Percentiles rank a stretch among this genome's conserved stretches.
Conservation (phyloP, 352 stramenopile genomes). For the Globisporangium nagaii region DNA sequence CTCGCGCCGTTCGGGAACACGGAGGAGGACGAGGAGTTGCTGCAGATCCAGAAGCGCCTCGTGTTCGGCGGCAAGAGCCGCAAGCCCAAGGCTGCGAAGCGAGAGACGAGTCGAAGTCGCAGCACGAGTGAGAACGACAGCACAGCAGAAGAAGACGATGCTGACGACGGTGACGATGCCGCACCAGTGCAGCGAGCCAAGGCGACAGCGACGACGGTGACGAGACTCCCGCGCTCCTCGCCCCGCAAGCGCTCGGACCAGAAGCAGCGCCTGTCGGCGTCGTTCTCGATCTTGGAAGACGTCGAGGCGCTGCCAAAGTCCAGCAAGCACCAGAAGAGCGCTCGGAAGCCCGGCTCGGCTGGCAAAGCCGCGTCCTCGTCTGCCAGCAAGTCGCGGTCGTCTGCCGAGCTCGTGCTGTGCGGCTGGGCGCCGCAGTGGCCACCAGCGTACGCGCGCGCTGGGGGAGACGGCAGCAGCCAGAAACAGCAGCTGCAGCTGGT, state of each 20-base stretch:
- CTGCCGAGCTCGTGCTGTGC: constrained; percentile 9
- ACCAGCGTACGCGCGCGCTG: constrained; percentile 5
- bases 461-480: not conserved
- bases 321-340: not conserved
- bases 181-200: not conserved
- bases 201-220: not conserved
- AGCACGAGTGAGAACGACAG: not conserved
- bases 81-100: not conserved
- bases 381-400: not conserved
- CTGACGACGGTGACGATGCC: not conserved
- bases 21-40: constrained; percentile 17
- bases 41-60: constrained; percentile 34
- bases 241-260: not conserved
- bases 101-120: not conserved
- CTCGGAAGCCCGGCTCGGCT: too few species aligned
- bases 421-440: constrained; percentile 30
- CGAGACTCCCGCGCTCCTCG: not conserved
- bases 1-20: constrained; percentile 23
- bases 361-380: not conserved
- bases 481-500: constrained; percentile 23
- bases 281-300: constrained; percentile 9
- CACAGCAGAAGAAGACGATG: not conserved
- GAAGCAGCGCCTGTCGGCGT: constrained; percentile 1
- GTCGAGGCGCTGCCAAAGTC: constrained; percentile 3
- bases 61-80: constrained; percentile 5